A percentile compares a stretch with the other conserved stretches of the same genome.
Conservation (phyloP, 768 basidiomycete genomes). For the Boletales sp. region DNA sequence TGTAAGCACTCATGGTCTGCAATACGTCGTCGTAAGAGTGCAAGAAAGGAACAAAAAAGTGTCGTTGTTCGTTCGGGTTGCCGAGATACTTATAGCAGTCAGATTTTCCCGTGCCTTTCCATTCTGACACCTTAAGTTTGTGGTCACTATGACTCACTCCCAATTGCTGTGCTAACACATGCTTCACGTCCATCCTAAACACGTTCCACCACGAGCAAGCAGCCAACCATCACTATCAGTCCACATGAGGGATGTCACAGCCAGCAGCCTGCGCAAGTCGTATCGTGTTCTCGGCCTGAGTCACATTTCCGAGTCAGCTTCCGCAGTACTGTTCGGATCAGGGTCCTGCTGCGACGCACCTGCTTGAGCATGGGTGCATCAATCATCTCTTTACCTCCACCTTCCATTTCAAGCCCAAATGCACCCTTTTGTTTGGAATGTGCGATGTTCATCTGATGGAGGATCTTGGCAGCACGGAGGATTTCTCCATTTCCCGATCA, state of each 20-base stretch:
- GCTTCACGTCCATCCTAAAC: no score
- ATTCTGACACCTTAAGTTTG: not conserved
- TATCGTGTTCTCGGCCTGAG: conserved; percentile 50
- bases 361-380: conserved; percentile 91
- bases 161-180: no score
- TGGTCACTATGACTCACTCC: not conserved
- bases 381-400: conserved; percentile 71
- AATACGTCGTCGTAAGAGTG: not conserved
- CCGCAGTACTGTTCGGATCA: not conserved
- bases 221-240: conserved; percentile 10
- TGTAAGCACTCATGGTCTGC: conserved; percentile 12
- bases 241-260: conserved; percentile 46
- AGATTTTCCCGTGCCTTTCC: not conserved
- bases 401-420: conserved; percentile 61
- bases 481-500: conserved; percentile 51
- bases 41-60: not conserved
- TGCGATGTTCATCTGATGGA: conserved; percentile 60
- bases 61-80: not conserved
- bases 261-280: conserved; percentile 52
- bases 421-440: conserved; percentile 59
- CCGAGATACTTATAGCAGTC: conserved; percentile 6
- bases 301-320: not conserved
- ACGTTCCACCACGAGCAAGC: no score
- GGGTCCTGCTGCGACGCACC: conserved; percentile 12
- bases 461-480: conserved; percentile 66